A percentile compares a stretch with the other conserved stretches of the same genome.
These are phyloP conservation scores for Coemansia sp. DNA, from an alignment of 192 early-diverging fungal genomes.

Conservation along the genomic window DNA sequence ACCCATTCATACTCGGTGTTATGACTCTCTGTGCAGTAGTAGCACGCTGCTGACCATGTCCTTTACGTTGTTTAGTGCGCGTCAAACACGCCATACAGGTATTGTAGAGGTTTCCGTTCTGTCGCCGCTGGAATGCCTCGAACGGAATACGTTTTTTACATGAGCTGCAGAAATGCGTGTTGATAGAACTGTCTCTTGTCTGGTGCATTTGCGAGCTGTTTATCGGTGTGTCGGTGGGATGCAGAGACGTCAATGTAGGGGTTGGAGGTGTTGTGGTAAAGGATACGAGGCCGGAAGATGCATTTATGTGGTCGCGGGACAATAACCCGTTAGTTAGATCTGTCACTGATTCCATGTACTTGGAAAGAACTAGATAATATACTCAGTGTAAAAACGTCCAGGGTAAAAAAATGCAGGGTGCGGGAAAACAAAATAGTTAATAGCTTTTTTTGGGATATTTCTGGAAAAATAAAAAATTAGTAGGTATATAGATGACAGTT, in stretches of 20 bases:
- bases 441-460: neutral
- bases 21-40: no score
- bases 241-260: neutral
- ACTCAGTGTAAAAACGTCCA: no score
- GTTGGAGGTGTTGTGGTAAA: neutral
- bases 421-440: neutral
- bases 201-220: neutral
- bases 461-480: neutral
- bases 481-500: neutral
- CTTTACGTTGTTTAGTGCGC: constrained; percentile 27
- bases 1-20: neutral
- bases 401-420: neutral
- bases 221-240: neutral
- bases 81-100: constrained; percentile 29
- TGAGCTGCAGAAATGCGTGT: constrained; percentile 33
- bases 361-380: neutral
- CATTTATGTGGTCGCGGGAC: neutral
- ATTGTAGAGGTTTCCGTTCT: constrained; percentile 36
- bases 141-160: constrained; percentile 35
- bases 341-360: neutral
- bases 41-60: constrained; percentile 1
- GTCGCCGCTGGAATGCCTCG: constrained; percentile 24
- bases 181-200: neutral
- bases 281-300: neutral
- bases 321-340: neutral